Base-by-base conservation (phyloP, 2,329 filamentous ascomycete genomes). In the Tolypocladium capitatum region DNA sequence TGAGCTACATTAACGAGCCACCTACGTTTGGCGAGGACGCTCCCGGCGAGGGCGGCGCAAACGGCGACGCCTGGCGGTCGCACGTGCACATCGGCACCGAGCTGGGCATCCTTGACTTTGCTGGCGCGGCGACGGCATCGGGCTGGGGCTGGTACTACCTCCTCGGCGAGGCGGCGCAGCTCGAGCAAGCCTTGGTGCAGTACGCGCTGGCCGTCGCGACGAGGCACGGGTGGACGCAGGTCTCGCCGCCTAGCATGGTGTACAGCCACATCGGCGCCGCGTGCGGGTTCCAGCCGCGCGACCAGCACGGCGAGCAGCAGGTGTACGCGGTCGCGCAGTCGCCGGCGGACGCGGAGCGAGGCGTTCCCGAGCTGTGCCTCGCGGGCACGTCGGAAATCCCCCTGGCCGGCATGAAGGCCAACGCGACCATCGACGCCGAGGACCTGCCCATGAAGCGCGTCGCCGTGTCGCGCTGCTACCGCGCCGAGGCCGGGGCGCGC, bases 101-200 rank as follows among this genome's bases (percentile, higher is more conserved):
- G 59, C 77, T 98, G n/a, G 82, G 83, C 32, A 75, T 98, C n/a
- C 73, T 98, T 46, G 91, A 98, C 68, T 96, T 98, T 60, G 73
- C 84, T 5, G 82, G 77, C 50, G 88, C 89, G 5, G 83, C 83
- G 2, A 81, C 78, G n/a, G 83, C 87, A 1, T 86, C 84, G 4
- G 92, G 92, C 34, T 98, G 91, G 91, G 92, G 92, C 1, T 98
- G 89, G 87, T 98, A 98, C 69, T 97, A 89, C 66, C 79, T 98
- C 11, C 73, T 87, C n/a, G 87, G 91, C 60, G 90, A 94, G 60
- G 92, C 82, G 9, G 90, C 90, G 0, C 79, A 92, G 63, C 76
- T 98, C n/a, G 92, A 98, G 67, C 91, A 97, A 62, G 92, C 92
- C 0, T 76, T 98, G 3, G 71, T 97, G 13, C 84, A 91, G 63